phyloP scores from a whole-genome alignment of 306 rosid species.

The Arachis stenosperma region DNA sequence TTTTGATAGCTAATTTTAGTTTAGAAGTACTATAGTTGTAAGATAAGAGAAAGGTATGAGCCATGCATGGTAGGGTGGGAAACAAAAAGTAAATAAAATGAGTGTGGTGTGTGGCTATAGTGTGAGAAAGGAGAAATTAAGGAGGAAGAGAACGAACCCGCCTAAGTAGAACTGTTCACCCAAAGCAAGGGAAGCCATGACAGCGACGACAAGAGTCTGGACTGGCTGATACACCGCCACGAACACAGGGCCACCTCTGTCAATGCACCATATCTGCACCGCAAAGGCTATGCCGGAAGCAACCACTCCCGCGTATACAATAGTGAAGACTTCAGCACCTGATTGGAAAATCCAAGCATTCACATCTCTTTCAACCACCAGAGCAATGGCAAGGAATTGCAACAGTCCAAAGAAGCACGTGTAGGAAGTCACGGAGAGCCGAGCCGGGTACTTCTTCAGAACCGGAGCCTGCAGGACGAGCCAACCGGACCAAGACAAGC shows the following conservation, averaged over 20 bases:
- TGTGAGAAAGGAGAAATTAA: background rate
- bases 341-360: conserved; percentile 87
- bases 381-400: conserved; percentile 76
- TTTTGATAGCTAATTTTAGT: no score
- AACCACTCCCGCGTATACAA: conserved; percentile 92
- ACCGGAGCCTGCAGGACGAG: conserved; percentile 90
- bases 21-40: no score
- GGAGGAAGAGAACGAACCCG: conserved; percentile 53
- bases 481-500: conserved; percentile 97
- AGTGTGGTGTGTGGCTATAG: no score
- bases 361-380: conserved; percentile 61
- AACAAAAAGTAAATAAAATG: background rate
- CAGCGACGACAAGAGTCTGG: conserved; percentile 95
- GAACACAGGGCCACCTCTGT: conserved; percentile 99
- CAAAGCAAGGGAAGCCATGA: conserved; percentile 94
- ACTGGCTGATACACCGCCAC: conserved; percentile 99
- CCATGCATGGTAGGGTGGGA: background rate
- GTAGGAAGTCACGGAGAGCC: conserved; percentile 92
- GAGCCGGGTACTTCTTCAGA: conserved; percentile 93
- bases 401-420: conserved; percentile 93
- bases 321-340: conserved; percentile 81
- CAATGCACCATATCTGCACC: conserved; percentile 99
- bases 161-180: conserved; percentile 96
- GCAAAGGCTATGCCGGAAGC: conserved; percentile 99
- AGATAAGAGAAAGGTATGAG: background rate